Evolutionary conservation across 495 filamentous ascomycete species (phyloP).

Genomic region (Talaromyces nanjingensis): DNA sequence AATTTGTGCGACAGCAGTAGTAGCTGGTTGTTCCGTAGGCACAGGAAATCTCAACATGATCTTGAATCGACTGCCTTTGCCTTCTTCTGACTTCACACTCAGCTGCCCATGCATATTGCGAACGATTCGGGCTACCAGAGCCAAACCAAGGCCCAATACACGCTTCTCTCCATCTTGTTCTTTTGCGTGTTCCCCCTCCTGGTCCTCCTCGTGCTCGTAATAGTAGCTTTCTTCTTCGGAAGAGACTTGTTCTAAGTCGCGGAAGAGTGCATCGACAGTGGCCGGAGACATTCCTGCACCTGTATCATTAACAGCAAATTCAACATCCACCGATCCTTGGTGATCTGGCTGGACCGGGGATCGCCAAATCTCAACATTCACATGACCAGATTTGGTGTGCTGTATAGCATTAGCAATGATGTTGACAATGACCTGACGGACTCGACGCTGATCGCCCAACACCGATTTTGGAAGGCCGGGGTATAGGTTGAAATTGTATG

Average conservation of each 20-base stretch:
- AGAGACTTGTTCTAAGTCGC: slow-evolving; percentile 82
- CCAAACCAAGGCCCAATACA: slow-evolving; percentile 75
- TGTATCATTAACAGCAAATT: slow-evolving; percentile 72
- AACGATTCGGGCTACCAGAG: slow-evolving; percentile 76
- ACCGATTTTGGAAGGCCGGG: slow-evolving; percentile 65
- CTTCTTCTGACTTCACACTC: slow-evolving; percentile 77
- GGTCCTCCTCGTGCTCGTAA: slow-evolving; percentile 25
- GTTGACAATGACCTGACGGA: slow-evolving; percentile 78
- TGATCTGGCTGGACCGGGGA: slow-evolving; percentile 30
- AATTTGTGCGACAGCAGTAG: neutral
- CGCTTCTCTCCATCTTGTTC: slow-evolving; percentile 20
- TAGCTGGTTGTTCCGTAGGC: slow-evolving; percentile 15
- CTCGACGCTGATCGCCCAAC: slow-evolving; percentile 69
- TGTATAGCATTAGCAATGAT: slow-evolving; percentile 82
- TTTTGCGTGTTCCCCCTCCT: slow-evolving; percentile 14
- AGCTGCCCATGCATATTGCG: slow-evolving; percentile 90
- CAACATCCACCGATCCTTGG: slow-evolving; percentile 42
- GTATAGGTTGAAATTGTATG: slow-evolving; percentile 59
- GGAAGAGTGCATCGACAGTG: slow-evolving; percentile 71
- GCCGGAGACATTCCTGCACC: slow-evolving; percentile 69
- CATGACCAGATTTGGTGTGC: slow-evolving; percentile 61
- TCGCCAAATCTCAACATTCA: slow-evolving; percentile 64
- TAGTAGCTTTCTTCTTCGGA: slow-evolving; percentile 40
- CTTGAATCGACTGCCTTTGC: slow-evolving; percentile 76
- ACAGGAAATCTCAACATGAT: slow-evolving; percentile 32